These are phyloP conservation scores for Fusarium camptoceras DNA, from an alignment of 2,329 filamentous ascomycete species.

Conservation along the genomic window DNA sequence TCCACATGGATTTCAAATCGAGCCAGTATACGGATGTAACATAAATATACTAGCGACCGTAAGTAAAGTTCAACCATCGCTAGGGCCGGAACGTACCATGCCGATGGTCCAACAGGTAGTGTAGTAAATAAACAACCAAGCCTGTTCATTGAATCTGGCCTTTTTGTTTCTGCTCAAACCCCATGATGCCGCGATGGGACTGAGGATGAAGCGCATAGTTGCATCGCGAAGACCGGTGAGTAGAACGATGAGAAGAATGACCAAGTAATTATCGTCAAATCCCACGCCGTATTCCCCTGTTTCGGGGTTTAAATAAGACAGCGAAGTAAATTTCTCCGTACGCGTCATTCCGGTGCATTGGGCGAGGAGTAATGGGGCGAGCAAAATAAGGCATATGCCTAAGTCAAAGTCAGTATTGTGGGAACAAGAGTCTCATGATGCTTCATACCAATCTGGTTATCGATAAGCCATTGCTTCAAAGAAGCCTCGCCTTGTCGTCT, in stretches of 20 bases:
- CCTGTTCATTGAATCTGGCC: slow-evolving; percentile 90
- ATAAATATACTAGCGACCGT: slow-evolving; percentile 75
- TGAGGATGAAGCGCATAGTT: slow-evolving; percentile 86
- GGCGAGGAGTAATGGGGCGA: slow-evolving; percentile 82
- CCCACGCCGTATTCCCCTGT: slow-evolving; percentile 80
- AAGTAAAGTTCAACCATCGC: not conserved
- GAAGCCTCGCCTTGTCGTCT: not conserved
- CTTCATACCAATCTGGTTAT: slow-evolving; percentile 25
- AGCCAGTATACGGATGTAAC: slow-evolving; percentile 81
- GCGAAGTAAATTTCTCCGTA: slow-evolving; percentile 85
- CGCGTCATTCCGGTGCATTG: slow-evolving; percentile 85
- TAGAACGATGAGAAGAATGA: slow-evolving; percentile 82
- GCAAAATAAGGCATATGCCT: slow-evolving; percentile 87
- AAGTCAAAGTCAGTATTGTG: slow-evolving; percentile 25
- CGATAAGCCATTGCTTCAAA: slow-evolving; percentile 24
- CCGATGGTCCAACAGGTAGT: slow-evolving; percentile 83
- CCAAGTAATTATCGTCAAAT: slow-evolving; percentile 81
- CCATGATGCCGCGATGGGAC: slow-evolving; percentile 76
- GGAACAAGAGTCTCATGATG: not conserved
- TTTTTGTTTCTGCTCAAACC: slow-evolving; percentile 80
- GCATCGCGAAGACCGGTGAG: slow-evolving; percentile 88
- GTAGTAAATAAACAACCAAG: slow-evolving; percentile 90
- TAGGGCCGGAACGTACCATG: slow-evolving; percentile 69
- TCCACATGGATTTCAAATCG: slow-evolving; percentile 83
- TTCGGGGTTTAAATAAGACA: slow-evolving; percentile 81